Evolutionary conservation across 2,329 filamentous ascomycete genomes (phyloP).

Genomic region (Curvularia spicifera): DNA sequence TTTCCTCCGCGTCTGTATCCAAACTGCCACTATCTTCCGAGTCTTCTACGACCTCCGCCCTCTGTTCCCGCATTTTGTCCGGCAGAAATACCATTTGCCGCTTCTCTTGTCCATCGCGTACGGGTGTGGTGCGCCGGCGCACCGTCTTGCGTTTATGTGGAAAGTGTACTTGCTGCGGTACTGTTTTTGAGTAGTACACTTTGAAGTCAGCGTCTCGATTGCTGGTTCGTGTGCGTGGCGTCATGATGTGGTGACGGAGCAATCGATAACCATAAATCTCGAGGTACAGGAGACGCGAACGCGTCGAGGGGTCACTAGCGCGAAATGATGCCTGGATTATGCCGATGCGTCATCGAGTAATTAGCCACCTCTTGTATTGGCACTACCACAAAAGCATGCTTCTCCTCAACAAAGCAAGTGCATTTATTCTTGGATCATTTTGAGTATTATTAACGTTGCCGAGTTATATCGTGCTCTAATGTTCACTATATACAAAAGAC

Average conservation of each 20-base stretch:
- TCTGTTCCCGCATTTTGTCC: slow-evolving; percentile 32
- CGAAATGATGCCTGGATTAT: slow-evolving; percentile 2
- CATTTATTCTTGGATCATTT: neutral
- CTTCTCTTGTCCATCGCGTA: slow-evolving; percentile 27
- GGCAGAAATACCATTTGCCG: slow-evolving; percentile 41
- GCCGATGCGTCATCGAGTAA: neutral
- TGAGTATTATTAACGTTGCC: slow-evolving; percentile 5
- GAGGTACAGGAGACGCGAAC: slow-evolving; percentile 26
- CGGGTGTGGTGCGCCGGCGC: slow-evolving; percentile 23
- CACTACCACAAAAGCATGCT: neutral
- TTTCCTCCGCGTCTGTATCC: slow-evolving; percentile 15
- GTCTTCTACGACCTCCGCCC: slow-evolving; percentile 15
- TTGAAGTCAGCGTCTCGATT: slow-evolving; percentile 37
- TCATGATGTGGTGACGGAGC: slow-evolving; percentile 31
- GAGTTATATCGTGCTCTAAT: neutral
- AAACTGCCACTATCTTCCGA: slow-evolving; percentile 21
- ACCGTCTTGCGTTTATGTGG: slow-evolving; percentile 39
- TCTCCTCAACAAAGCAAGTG: neutral
- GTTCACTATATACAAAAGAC: slow-evolving; percentile 6
- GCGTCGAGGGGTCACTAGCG: slow-evolving; percentile 29
- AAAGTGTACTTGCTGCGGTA: slow-evolving; percentile 39
- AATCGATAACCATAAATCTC: slow-evolving; percentile 5
- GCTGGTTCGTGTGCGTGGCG: slow-evolving; percentile 34
- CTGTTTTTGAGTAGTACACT: slow-evolving; percentile 43
- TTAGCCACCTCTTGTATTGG: neutral